A percentile compares a stretch with the other conserved stretches of the same genome.
Evolutionary conservation across 2,329 filamentous ascomycete species (phyloP).

Genomic region (Pestalotiopsis sp.): DNA sequence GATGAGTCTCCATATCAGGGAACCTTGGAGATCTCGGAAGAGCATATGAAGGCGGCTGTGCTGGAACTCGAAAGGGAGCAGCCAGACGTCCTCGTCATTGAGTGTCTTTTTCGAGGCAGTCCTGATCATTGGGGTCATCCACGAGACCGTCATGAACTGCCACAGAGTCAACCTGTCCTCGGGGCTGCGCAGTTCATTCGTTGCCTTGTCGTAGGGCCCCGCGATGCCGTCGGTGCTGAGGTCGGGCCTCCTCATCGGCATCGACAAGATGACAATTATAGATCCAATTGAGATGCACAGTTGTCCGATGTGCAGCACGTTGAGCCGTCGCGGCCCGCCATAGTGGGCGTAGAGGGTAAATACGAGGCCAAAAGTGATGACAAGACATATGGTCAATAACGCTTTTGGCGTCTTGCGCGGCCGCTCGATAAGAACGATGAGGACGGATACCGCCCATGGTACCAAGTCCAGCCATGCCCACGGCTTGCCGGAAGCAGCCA

Average conservation of each 20-base stretch:
- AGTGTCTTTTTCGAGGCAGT: conserved; percentile 68
- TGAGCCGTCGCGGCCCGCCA: conserved; percentile 32
- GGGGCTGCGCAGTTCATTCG: conserved; percentile 63
- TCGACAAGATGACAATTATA: conserved; percentile 59
- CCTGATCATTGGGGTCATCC: conserved; percentile 76
- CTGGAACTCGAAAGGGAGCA: conserved; percentile 78
- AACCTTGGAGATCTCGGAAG: conserved; percentile 74
- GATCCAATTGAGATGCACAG: conserved; percentile 46
- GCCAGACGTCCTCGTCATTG: conserved; percentile 81
- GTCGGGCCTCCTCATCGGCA: conserved; percentile 69
- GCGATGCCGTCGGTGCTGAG: conserved; percentile 61
- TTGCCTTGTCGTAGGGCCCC: conserved; percentile 56
- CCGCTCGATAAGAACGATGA: conserved; percentile 40
- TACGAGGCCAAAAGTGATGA: conserved; percentile 35
- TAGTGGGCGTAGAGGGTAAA: conserved; percentile 27
- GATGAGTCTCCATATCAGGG: conserved; percentile 70
- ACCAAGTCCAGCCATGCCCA: conserved; percentile 35
- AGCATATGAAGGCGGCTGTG: conserved; percentile 73
- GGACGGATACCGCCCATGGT: conserved; percentile 40
- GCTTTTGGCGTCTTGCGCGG: conserved; percentile 45
- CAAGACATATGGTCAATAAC: conserved; percentile 40
- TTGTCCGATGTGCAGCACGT: conserved; percentile 34
- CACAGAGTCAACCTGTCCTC: conserved; percentile 81
- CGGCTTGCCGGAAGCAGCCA: conserved; percentile 29
- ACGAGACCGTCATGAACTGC: conserved; percentile 84